Base-by-base conservation (phyloP, 768 basidiomycete species). In the Xerocomellus dryophilus region DNA sequence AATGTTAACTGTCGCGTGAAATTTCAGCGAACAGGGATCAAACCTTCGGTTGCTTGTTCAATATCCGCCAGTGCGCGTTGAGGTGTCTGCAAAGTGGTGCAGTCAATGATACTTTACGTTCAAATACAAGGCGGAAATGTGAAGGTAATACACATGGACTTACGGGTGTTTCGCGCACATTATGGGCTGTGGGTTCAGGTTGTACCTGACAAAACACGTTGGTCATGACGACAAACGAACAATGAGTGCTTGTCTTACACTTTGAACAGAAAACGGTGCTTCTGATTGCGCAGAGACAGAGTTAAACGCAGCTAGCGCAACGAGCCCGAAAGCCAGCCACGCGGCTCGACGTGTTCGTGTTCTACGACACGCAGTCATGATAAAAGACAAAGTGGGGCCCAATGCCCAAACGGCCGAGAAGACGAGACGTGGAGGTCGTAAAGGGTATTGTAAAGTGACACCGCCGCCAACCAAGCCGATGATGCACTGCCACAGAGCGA, bases 251-350 rank as follows among this genome's bases (percentile, higher is more conserved):
- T 42, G 10, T 9, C 65, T 50, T 54, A 69, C 67, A 34, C 42
- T 57, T 44, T 62, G 59, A 29, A 47, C 51, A 11, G 65, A 56
- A 20, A 53, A 23, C 1, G 59, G 49, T 10, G 43, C 17, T 27
- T 63, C 61, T 43, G 61, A 56, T 17, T 76, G 76, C 45, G 77
- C 77, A 48, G 79, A 75, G 32, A 76, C 74, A 50, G 78, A 71
- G 41, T n/a, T n/a, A n/a, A 77, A 66, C 25, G 73, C 75, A 38
- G 78, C 70, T 21, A 84, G 66, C 50, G 78, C 79, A 59, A 83
- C 71, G 58, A 85, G 74, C 52, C 79, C 81, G 69, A 84, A 82
- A 45, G 81, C 81, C 42, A 85, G 66, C 83, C 84, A 85, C 43
- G 77, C 72, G 43, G 80, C 80, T 62, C 78, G 80, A 59, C 73